Evolutionary conservation across 2,329 filamentous ascomycete species (phyloP).

Genomic region (Talaromyces rugulosus): DNA sequence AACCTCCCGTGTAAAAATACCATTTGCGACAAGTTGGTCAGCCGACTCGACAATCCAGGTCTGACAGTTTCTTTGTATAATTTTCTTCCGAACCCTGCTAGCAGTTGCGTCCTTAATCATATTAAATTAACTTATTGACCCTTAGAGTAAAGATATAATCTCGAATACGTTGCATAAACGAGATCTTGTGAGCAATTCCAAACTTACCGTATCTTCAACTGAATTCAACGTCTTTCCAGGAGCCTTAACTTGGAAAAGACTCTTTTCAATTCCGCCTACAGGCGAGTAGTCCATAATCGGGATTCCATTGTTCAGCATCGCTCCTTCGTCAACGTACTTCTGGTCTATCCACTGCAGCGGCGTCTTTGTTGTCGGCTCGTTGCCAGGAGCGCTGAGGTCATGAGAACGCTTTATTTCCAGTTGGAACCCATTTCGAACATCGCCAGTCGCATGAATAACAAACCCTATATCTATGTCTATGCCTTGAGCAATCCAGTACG

Average conservation of each 20-base stretch:
- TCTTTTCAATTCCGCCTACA: constrained; percentile 25
- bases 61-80: constrained; percentile 32
- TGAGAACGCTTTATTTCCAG: constrained; percentile 27
- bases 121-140: not conserved
- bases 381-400: constrained; percentile 15
- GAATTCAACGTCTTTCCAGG: constrained; percentile 14
- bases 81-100: constrained; percentile 9
- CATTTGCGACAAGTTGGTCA: constrained; percentile 23
- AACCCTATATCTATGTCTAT: constrained; percentile 19
- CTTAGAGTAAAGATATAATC: not conserved
- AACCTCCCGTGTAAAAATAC: constrained; percentile 22
- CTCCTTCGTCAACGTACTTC: constrained; percentile 19
- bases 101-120: not conserved
- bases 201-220: constrained; percentile 1
- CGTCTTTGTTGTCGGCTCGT: constrained; percentile 19
- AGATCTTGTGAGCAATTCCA: too few relatives aligned
- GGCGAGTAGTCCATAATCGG: constrained; percentile 11
- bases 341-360: constrained; percentile 29
- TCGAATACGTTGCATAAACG: not conserved
- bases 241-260: constrained; percentile 12
- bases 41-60: constrained; percentile 35
- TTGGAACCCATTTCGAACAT: constrained; percentile 28
- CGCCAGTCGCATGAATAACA: constrained; percentile 27
- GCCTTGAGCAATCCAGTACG: constrained; percentile 25
- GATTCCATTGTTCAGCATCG: constrained; percentile 24